phyloP scores from a whole-genome alignment of 2,329 filamentous ascomycete species.

The Mycosphaerelloides madeirae region DNA sequence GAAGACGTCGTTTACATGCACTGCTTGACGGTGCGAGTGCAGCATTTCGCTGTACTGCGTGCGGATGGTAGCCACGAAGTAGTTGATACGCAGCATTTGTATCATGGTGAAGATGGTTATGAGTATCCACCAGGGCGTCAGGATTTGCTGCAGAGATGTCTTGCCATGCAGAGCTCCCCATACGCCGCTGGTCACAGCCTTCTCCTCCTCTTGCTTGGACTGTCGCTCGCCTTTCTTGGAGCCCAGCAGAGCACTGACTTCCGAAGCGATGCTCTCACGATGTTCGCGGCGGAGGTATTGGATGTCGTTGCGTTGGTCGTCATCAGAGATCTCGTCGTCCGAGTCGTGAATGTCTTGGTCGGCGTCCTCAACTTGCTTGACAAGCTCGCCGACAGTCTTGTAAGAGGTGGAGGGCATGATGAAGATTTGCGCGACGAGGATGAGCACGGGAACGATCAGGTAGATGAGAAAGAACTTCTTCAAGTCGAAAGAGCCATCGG shows the following conservation, averaged over 20 bases:
- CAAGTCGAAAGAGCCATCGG: conserved; percentile 38
- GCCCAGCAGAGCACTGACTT: conserved; percentile 71
- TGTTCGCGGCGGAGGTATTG: conserved; percentile 46
- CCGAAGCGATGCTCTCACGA: conserved; percentile 50
- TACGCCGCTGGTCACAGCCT: conserved; percentile 67
- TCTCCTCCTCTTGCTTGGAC: conserved; percentile 60
- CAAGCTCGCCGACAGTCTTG: conserved; percentile 68
- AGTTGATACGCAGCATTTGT: conserved; percentile 67
- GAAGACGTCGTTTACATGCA: conserved; percentile 75
- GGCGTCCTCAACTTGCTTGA: conserved; percentile 61
- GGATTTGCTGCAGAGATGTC: conserved; percentile 67
- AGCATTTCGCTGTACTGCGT: conserved; percentile 77
- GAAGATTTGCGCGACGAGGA: conserved; percentile 40
- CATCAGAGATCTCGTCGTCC: conserved; percentile 51
- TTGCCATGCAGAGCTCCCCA: conserved; percentile 80
- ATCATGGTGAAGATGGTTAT: conserved; percentile 72
- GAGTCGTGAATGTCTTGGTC: conserved; percentile 45
- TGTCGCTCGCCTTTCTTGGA: conserved; percentile 60
- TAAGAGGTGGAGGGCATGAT: conserved; percentile 47
- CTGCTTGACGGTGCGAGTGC: conserved; percentile 55
- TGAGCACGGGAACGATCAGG: conserved; percentile 44
- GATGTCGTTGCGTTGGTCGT: conserved; percentile 52
- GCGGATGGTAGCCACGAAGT: conserved; percentile 82
- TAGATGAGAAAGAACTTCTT: conserved; percentile 49
- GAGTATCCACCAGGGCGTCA: conserved; percentile 76